Evolutionary conservation across 2,329 filamentous ascomycete genomes (phyloP).

Genomic region (Claviceps spartinae): DNA sequence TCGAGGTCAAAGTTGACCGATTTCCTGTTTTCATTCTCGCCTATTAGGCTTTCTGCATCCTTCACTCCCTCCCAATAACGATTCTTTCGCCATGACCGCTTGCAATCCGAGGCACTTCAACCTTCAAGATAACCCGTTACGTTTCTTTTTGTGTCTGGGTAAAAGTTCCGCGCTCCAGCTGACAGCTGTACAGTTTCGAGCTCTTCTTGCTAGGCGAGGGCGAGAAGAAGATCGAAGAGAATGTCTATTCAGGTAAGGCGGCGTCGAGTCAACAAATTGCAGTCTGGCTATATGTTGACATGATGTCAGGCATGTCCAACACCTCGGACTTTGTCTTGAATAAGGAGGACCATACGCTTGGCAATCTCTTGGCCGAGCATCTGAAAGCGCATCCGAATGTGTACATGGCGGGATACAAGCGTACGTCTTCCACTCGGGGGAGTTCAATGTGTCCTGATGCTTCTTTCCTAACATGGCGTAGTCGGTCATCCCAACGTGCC

Average conservation of each 20-base stretch:
- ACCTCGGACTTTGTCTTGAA: conserved; percentile 90
- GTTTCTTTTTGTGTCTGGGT: conserved; percentile 9
- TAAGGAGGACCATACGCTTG: conserved; percentile 94
- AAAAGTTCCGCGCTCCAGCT: conserved; percentile 8
- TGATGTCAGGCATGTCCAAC: conserved; percentile 59
- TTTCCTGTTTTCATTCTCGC: neutral
- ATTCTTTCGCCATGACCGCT: conserved; percentile 16
- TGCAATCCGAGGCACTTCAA: conserved; percentile 28
- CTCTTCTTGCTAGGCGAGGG: conserved; percentile 76
- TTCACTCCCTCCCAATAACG: neutral
- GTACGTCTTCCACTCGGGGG: conserved; percentile 32
- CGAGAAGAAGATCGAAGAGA: conserved; percentile 87
- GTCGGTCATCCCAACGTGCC: conserved; percentile 48
- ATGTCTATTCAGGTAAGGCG: conserved; percentile 69
- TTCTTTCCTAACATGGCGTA: conserved; percentile 8
- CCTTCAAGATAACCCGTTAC: conserved; percentile 21
- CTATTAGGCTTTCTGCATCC: no score
- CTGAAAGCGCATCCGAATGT: conserved; percentile 76
- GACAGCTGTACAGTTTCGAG: conserved; percentile 56
- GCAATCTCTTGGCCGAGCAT: conserved; percentile 75
- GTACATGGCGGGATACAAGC: conserved; percentile 84
- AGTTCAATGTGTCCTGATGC: neutral
- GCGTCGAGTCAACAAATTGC: neutral
- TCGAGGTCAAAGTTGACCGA: neutral
- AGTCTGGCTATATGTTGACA: neutral